These are phyloP conservation scores for Trichoderma lentiforme DNA, from an alignment of 2,329 filamentous ascomycete genomes.

Conservation along the genomic window DNA sequence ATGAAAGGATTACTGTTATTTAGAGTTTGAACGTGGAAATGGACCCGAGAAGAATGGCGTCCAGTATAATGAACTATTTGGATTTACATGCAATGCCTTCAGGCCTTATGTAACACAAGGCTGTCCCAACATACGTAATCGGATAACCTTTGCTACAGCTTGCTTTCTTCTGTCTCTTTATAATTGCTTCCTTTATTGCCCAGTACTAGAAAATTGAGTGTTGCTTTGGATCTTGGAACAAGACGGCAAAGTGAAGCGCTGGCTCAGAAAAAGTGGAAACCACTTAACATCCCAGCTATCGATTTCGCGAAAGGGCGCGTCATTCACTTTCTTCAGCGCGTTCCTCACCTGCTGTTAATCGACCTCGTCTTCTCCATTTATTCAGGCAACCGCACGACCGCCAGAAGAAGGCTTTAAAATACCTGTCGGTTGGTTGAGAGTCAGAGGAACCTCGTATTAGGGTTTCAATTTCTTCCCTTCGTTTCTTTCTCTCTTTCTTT, in stretches of 20 bases:
- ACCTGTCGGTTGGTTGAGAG: not conserved
- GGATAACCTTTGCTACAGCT: not conserved
- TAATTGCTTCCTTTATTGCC: not conserved
- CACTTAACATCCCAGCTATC: conserved; percentile 31
- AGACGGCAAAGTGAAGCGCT: not conserved
- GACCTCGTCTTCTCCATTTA: not conserved
- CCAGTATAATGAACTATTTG: not conserved
- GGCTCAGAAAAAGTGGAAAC: conserved; percentile 24
- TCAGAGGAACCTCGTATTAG: not conserved
- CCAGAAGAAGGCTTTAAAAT: not conserved
- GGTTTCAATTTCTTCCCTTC: not conserved
- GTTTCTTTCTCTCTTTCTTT: not conserved
- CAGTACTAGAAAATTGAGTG: not conserved
- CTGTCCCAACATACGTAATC: not conserved
- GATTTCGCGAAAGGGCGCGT: conserved; percentile 30
- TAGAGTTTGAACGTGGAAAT: not conserved
- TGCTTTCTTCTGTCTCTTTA: not conserved
- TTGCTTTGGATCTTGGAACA: not conserved
- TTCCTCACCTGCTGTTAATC: not conserved
- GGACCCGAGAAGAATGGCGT: not conserved
- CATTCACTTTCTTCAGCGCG: conserved; percentile 25
- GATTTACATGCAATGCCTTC: not conserved
- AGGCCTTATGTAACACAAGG: not conserved
- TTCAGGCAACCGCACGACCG: not conserved
- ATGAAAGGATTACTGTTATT: not conserved